Evolutionary conservation across 257 asterid genomes (phyloP).

Genomic region (Pogostemon cablin): DNA sequence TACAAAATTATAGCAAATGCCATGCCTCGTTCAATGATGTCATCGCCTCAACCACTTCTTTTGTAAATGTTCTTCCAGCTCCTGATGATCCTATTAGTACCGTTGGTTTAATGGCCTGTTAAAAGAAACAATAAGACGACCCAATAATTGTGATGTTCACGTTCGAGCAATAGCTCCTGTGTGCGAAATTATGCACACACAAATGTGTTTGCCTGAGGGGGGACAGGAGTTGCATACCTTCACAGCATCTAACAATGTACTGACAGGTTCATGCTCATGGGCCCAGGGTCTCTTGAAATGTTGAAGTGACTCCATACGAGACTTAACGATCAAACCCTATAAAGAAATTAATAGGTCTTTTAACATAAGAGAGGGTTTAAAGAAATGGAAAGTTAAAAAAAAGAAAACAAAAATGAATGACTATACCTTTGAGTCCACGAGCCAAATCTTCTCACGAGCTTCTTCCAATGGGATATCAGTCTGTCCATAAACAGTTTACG

Average conservation of each 20-base stretch:
- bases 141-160: not conserved
- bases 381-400: not conserved
- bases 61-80: conserved; percentile 66
- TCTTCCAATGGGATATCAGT: conserved; percentile 79
- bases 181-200: no score
- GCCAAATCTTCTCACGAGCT: conserved; percentile 86
- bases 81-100: conserved; percentile 69
- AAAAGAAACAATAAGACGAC: conserved; percentile 25
- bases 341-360: conserved; percentile 6
- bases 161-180: not conserved
- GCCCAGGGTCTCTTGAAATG: conserved; percentile 84
- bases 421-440: conserved; percentile 73
- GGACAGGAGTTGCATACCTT: conserved; percentile 42
- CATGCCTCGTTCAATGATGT: conserved; percentile 53
- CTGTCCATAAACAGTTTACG: conserved; percentile 42
- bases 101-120: conserved; percentile 68
- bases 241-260: conserved; percentile 57
- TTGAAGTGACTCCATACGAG: conserved; percentile 67
- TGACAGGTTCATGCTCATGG: conserved; percentile 62
- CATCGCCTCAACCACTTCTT: conserved; percentile 62
- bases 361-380: not conserved
- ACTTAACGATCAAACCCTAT: conserved; percentile 66
- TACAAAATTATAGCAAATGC: not conserved
- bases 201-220: not conserved
- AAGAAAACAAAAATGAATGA: not conserved